Conservation (phyloP, 2,329 filamentous ascomycete species). For the Aureobasidium sp. region DNA sequence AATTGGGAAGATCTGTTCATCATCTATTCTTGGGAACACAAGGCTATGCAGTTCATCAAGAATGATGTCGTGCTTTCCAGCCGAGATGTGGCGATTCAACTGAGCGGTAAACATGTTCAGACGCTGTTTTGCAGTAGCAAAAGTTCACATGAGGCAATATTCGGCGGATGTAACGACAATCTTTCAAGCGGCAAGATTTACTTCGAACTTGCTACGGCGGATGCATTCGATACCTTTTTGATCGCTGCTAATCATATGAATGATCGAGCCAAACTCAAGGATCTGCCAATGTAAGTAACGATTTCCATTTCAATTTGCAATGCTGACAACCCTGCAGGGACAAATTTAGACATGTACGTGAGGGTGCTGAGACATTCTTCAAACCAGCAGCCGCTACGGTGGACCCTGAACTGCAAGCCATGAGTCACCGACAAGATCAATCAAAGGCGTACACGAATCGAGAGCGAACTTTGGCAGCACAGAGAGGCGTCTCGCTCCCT, state of each 20-base stretch:
- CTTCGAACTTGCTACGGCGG: background rate
- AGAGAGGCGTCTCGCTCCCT: background rate
- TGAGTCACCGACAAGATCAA: background rate
- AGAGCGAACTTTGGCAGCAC: background rate
- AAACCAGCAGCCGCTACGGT: background rate
- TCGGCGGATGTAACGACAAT: background rate
- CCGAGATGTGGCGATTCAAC: background rate
- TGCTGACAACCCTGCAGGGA: background rate
- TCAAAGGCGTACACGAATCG: background rate
- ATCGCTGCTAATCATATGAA: background rate
- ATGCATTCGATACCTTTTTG: background rate
- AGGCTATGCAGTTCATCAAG: background rate
- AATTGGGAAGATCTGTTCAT: background rate
- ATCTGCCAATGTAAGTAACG: background rate
- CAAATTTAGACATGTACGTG: background rate
- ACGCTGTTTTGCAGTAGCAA: background rate
- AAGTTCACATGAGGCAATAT: background rate
- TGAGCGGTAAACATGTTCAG: background rate
- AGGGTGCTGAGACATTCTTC: background rate
- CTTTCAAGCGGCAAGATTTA: background rate
- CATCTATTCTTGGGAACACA: background rate
- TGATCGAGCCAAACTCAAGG: background rate
- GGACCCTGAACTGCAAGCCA: background rate
- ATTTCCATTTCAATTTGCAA: too few relatives aligned
- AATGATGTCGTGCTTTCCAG: background rate